Evolutionary conservation across 768 basidiomycete genomes (phyloP).

Genomic region (Lactarius quietus): DNA sequence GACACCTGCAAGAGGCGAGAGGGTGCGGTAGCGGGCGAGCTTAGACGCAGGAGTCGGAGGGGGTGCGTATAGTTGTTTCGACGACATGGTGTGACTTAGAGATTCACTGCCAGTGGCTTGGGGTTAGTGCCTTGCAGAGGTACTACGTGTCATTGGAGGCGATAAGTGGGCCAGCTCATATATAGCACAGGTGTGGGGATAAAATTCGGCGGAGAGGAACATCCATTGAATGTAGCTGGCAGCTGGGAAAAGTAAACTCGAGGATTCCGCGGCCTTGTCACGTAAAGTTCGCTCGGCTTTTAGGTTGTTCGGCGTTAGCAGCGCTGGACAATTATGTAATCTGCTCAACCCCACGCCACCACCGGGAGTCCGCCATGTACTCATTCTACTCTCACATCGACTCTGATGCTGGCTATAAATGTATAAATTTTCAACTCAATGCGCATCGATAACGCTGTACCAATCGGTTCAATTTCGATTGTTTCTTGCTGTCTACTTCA

Average conservation of each 20-base stretch:
- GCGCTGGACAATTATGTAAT: no score
- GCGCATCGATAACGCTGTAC: neutral
- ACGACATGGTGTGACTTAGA: neutral
- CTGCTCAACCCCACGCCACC: no score
- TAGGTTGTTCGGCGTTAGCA: no score
- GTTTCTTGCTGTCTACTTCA: neutral
- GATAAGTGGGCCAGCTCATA: neutral
- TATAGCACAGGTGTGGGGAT: neutral
- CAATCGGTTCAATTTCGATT: no score
- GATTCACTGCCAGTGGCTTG: neutral
- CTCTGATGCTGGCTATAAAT: neutral
- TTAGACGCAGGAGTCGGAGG: slow-evolving; percentile 29
- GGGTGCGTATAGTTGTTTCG: neutral
- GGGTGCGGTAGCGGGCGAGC: slow-evolving; percentile 33
- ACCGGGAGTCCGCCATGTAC: no score
- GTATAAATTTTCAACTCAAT: no score
- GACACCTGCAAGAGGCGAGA: slow-evolving; percentile 36
- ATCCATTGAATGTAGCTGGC: neutral
- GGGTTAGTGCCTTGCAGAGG: neutral
- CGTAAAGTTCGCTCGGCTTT: no score
- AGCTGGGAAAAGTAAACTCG: no score
- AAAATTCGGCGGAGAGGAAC: neutral
- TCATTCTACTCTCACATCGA: no score
- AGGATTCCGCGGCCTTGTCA: no score
- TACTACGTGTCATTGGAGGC: neutral